These are phyloP conservation scores for Colletotrichum abscissum DNA, from an alignment of 2,329 filamentous ascomycete genomes.

Conservation along the genomic window DNA sequence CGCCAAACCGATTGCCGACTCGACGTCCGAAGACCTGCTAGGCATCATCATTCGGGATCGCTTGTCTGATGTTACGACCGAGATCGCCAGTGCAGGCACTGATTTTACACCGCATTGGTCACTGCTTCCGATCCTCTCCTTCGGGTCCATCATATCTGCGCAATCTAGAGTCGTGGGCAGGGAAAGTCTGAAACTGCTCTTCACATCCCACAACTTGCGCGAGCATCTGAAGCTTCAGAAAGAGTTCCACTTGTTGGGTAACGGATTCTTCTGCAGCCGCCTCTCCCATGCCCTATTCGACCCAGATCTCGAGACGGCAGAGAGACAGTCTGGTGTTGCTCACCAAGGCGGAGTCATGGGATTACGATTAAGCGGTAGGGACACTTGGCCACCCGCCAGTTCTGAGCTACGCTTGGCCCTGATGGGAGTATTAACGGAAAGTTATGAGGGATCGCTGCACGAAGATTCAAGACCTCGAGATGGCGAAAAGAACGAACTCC, in stretches of 20 bases:
- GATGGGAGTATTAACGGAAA: constrained; percentile 86
- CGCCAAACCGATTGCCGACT: constrained; percentile 47
- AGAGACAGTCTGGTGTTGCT: constrained; percentile 76
- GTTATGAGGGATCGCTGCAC: constrained; percentile 58
- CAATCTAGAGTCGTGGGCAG: constrained; percentile 84
- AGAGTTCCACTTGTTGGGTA: constrained; percentile 85
- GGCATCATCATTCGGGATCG: constrained; percentile 40
- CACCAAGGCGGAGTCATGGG: constrained; percentile 81
- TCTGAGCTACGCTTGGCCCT: constrained; percentile 91
- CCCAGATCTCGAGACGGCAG: constrained; percentile 82
- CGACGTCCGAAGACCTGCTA: constrained; percentile 36
- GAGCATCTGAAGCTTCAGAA: constrained; percentile 80
- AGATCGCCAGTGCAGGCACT: constrained; percentile 24
- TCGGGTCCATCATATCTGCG: constrained; percentile 77
- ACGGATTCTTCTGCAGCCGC: constrained; percentile 83
- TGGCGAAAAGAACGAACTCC: constrained; percentile 57
- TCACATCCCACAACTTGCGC: constrained; percentile 77
- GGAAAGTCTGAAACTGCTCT: constrained; percentile 80
- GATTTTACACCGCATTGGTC: constrained; percentile 67
- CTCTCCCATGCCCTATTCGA: constrained; percentile 88
- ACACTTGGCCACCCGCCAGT: constrained; percentile 92
- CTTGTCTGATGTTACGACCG: constrained; percentile 43
- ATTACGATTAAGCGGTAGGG: constrained; percentile 81
- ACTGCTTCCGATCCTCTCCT: constrained; percentile 75
- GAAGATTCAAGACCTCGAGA: constrained; percentile 30